Evolutionary conservation across 192 early-diverging fungal species (phyloP).

Genomic region (Linderina pennispora): DNA sequence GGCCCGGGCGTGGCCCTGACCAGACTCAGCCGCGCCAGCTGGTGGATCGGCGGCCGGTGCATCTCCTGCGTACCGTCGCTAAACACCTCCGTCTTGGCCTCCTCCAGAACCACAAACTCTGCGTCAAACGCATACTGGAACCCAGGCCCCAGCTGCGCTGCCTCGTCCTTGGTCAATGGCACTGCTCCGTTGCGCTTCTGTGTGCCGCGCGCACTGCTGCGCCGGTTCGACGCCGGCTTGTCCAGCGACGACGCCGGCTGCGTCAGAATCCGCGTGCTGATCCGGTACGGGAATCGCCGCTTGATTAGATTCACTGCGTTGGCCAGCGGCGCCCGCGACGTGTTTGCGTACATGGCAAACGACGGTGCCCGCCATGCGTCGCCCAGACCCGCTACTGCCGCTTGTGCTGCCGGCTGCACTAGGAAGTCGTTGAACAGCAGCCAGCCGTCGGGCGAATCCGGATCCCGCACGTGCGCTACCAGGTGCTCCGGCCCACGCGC

Average conservation of each 20-base stretch:
- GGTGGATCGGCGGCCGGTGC: constrained; percentile 72
- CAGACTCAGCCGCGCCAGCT: constrained; percentile 85
- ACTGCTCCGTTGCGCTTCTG: constrained; percentile 32
- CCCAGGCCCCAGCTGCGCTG: too few relatives aligned
- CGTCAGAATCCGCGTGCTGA: constrained; percentile 38
- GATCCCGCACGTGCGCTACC: constrained; percentile 33
- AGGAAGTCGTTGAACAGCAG: constrained; percentile 94
- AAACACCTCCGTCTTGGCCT: constrained; percentile 84
- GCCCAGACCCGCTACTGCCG: constrained; percentile 7
- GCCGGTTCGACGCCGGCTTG: not conserved
- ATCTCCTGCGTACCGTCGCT: constrained; percentile 88
- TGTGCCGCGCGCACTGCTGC: not conserved
- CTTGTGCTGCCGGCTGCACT: constrained; percentile 60
- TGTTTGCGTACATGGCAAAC: constrained; percentile 23
- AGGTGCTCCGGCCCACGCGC: constrained; percentile 32
- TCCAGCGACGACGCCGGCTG: constrained; percentile 24
- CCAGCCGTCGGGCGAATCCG: constrained; percentile 50
- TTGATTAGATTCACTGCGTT: not conserved
- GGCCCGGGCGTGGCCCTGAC: constrained; percentile 71
- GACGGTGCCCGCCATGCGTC: constrained; percentile 40
- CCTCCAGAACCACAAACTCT: constrained; percentile 86
- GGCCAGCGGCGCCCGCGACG: constrained; percentile 1
- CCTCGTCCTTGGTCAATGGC: constrained; percentile 22
- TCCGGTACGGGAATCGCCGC: constrained; percentile 12
- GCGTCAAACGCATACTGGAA: constrained; percentile 75